phyloP scores from a whole-genome alignment of 768 basidiomycete species.

The Lenzites betulinus region DNA sequence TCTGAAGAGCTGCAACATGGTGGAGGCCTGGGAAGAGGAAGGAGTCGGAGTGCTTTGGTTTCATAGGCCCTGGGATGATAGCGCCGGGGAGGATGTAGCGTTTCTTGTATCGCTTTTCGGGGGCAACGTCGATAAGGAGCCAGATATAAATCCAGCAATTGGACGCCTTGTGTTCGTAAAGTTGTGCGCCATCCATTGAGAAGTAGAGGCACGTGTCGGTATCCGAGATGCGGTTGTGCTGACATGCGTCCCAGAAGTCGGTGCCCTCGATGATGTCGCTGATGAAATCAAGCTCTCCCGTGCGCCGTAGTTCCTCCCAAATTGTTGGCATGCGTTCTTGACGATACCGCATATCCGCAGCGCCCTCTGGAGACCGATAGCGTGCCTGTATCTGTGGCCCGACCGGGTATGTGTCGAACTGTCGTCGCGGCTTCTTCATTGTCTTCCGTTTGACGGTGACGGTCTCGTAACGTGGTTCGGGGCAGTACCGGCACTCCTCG shows the following conservation, averaged over 20 bases:
- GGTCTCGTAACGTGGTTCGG: conserved; percentile 32
- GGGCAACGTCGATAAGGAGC: conserved; percentile 27
- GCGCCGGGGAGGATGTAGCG: conserved; percentile 27
- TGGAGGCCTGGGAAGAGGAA: too few relatives aligned
- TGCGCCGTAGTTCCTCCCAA: background rate
- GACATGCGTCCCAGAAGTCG: conserved; percentile 30
- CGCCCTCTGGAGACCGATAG: conserved; percentile 15
- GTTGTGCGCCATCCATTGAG: conserved; percentile 32
- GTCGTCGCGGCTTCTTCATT: conserved; percentile 24
- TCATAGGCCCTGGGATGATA: conserved; percentile 33
- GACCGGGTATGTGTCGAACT: conserved; percentile 41
- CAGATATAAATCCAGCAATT: conserved; percentile 38
- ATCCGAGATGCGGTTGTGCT: conserved; percentile 22
- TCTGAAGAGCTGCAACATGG: conserved; percentile 31
- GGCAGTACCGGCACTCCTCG: conserved; percentile 36
- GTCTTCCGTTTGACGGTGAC: background rate
- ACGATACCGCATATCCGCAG: conserved; percentile 1
- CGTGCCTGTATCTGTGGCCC: conserved; percentile 48
- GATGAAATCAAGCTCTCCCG: background rate
- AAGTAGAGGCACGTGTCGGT: conserved; percentile 28
- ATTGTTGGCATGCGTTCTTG: background rate
- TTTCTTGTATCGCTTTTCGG: conserved; percentile 34
- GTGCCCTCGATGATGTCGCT: conserved; percentile 36
- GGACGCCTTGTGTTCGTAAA: conserved; percentile 34
- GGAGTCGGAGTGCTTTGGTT: conserved; percentile 35